These are phyloP conservation scores for Trichophyton schoenleinii DNA, from an alignment of 2,329 filamentous ascomycete genomes.

Conservation along the genomic window DNA sequence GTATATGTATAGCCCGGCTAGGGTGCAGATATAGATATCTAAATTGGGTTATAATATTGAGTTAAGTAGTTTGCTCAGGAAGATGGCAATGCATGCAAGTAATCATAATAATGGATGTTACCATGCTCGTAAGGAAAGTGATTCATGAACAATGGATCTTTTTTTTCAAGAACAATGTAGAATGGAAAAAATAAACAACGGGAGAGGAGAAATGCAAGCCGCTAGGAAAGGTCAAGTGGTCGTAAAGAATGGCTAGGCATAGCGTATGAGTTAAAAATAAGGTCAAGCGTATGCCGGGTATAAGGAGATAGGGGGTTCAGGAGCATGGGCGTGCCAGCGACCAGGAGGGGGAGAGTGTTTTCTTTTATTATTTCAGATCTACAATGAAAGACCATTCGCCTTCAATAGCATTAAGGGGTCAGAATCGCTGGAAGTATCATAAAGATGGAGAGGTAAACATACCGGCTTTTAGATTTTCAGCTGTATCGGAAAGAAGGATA, in stretches of 20 bases:
- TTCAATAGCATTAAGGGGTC: slow-evolving; percentile 11
- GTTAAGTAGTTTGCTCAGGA: background rate
- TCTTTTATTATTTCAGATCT: slow-evolving; percentile 13
- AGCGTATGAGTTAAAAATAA: background rate
- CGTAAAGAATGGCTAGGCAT: background rate
- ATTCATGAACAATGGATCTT: background rate
- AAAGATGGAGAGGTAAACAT: slow-evolving; percentile 26
- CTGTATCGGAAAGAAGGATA: slow-evolving; percentile 83
- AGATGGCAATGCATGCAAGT: background rate
- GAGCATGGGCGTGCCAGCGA: background rate
- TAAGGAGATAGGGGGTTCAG: background rate
- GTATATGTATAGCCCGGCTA: background rate
- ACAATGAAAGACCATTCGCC: slow-evolving; percentile 37
- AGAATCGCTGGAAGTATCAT: background rate
- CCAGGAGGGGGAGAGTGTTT: background rate
- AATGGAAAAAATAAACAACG: background rate
- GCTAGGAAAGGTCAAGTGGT: background rate
- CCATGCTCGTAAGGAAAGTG: background rate
- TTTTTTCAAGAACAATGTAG: background rate
- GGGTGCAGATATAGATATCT: background rate
- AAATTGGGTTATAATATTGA: background rate
- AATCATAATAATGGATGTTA: background rate
- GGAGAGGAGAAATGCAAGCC: background rate
- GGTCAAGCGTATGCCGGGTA: background rate
- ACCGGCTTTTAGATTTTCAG: slow-evolving; percentile 82